phyloP scores from a whole-genome alignment of 2,329 filamentous ascomycete genomes.

The Penicillium sp. region DNA sequence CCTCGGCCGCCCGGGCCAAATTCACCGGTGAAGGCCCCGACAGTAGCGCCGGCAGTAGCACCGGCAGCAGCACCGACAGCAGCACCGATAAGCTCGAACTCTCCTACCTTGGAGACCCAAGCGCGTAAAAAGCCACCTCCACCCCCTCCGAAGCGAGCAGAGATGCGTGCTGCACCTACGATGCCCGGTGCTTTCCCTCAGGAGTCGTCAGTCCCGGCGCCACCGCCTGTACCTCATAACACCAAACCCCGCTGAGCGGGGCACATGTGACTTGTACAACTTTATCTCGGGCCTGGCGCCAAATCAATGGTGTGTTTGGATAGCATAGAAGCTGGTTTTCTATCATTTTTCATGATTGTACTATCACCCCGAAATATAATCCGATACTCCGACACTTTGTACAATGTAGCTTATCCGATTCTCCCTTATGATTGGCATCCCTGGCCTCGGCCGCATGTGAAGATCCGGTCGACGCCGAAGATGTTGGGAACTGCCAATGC shows the following conservation, averaged over 20 bases:
- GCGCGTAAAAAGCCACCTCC: constrained; percentile 53
- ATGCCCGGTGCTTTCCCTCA: constrained; percentile 19
- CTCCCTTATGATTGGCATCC: neutral
- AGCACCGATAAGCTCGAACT: neutral
- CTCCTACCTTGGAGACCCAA: constrained; percentile 24
- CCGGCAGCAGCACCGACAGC: constrained; percentile 19
- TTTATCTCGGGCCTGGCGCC: neutral
- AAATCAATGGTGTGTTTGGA: neutral
- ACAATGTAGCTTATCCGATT: neutral
- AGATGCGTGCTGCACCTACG: constrained; percentile 40
- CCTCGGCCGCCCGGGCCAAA: constrained; percentile 26
- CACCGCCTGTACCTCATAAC: constrained; percentile 58
- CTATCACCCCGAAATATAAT: neutral
- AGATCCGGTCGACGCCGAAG: constrained; percentile 1
- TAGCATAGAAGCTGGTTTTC: neutral
- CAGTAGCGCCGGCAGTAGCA: constrained; percentile 23
- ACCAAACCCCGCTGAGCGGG: constrained; percentile 56
- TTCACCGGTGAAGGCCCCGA: constrained; percentile 17
- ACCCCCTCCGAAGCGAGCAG: constrained; percentile 59
- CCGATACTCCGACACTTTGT: neutral
- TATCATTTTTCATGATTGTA: neutral
- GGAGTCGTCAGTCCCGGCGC: constrained; percentile 29
- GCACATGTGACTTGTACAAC: neutral
- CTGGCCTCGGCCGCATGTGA: constrained; percentile 27
- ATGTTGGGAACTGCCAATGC: neutral